Evolutionary conservation across 257 asterid species (phyloP), one percentile per base, ranked within the genome.

Genomic region (Solanum ossicruentum): DNA sequence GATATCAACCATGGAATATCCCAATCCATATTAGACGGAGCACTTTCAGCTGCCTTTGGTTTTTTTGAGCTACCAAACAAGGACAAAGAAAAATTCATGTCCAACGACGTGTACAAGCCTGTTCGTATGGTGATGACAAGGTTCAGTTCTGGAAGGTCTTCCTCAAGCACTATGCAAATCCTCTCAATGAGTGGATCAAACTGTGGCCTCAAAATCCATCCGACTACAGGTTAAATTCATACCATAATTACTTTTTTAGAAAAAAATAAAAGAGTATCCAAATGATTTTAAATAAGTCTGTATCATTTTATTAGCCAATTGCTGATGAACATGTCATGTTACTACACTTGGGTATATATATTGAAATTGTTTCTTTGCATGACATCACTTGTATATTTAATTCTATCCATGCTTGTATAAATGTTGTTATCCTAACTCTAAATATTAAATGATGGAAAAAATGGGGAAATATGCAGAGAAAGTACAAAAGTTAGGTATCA

Each of bases 161-260:
- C 75, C 96, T 93, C 84, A 91, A 93, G 82, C 93, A 90, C 32
- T 90, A 90, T 73, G 89, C 94, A 20, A 85, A 88, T 85, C 96
- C 96, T 3, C 86, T 91, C 3, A 81, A 88, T 6, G 80, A 89
- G 10, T 91, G 94, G 92, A 26, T 89, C 0, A 80, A 77, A 5
- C 61, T 87, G n/a, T 93, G 96, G 96, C 94, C 94, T 9, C 41
- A 88, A 56, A 65, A 52, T 28, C 93, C 93, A 5, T 26, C 60
- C 2, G 67, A 88, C 41, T 91, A 93, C 69, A 93, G 91, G 94
- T 66, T 16, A 67, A 32, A 8, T 67, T 32, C 12, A 1, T 15
- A 36, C 23, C 49, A 7, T 49, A 32, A 2, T 4, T 4, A 36
- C 41, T 36, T 36, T 36, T 36, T 36, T 36, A 3, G 6, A 36